phyloP scores from a whole-genome alignment of 768 basidiomycete species.

The Psilocybe tampanensis region DNA sequence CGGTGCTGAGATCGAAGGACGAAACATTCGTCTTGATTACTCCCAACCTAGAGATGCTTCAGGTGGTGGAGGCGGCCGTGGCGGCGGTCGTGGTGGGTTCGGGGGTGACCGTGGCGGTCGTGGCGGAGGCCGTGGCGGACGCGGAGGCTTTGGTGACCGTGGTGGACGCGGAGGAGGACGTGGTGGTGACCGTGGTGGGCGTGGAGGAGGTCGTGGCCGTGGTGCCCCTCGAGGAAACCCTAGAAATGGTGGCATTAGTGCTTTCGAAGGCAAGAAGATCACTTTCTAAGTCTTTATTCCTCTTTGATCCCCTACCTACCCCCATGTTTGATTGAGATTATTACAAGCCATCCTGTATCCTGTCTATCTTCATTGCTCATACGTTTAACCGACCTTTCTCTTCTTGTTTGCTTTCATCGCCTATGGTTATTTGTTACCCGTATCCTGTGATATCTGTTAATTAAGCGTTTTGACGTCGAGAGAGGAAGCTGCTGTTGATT shows the following conservation, averaged over 20 bases:
- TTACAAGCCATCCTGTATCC: neutral
- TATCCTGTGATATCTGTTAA: too few relatives aligned
- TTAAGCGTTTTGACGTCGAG: too few relatives aligned
- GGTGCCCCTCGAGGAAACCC: conserved; percentile 39
- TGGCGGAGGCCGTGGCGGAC: conserved; percentile 47
- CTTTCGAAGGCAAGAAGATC: conserved; percentile 69
- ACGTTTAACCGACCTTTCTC: neutral
- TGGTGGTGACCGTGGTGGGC: conserved; percentile 42
- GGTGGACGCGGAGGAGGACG: conserved; percentile 37
- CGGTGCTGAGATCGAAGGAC: conserved; percentile 80
- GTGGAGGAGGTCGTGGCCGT: conserved; percentile 28
- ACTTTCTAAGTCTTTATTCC: conserved; percentile 45
- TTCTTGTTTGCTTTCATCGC: too few relatives aligned
- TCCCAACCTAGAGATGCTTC: conserved; percentile 76
- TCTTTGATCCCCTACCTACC: conserved; percentile 3
- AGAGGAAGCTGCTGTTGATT: too few relatives aligned
- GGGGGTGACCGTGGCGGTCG: conserved; percentile 47
- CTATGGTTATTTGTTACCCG: neutral
- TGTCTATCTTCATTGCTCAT: neutral
- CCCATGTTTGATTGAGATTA: conserved; percentile 8
- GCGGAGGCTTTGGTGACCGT: conserved; percentile 40
- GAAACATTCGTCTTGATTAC: conserved; percentile 81
- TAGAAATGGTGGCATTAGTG: conserved; percentile 65
- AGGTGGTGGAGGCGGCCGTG: conserved; percentile 57
- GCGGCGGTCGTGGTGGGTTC: conserved; percentile 42